Base-by-base conservation (phyloP, 2,329 filamentous ascomycete species). In the Diplocarpon mali region DNA sequence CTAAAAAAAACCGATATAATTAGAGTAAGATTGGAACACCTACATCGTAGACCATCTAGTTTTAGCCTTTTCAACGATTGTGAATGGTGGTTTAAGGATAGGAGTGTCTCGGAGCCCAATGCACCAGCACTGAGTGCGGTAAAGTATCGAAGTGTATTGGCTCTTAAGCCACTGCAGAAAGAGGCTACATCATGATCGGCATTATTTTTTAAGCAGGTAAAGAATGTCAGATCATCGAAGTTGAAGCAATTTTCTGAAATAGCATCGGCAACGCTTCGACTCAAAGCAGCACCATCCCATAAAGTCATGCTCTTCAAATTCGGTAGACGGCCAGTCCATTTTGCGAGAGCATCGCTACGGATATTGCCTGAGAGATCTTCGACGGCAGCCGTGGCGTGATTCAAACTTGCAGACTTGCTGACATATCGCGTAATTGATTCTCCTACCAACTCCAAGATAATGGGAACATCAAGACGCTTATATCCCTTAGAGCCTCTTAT, bases 161-260 rank as follows among this genome's bases (percentile, higher is more conserved):
- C 67, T 14, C 63, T 68, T 39, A 85, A 66, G 1, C 67, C 66
- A 17, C 63, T 64, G 38, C 85, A 67, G 54, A 85, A 82, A 2
- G 65, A 64, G 1, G 77, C 72, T 40, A 83, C 65, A 34, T 75
- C 67, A 24, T 69, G 62, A 48, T 85, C 80, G 13, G 53, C 53
- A 38, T 52, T 44, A 15, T 53, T 41, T 17, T 41, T 45, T 5
- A 42, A 38, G 45, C 64, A 68, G 28, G 55, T 66, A 49, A 71
- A 79, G 44, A 82, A 75, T 20, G 69, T 73, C 16, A 87, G 61
- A 32, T 73, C 70, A 35, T 69, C 69, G 53, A 87, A 81, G 8
- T 71, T 64, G 2, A 75, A 75, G 52, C 81, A 86, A 52, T 73
- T 66, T 17, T 69, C 59, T 17, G 69, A 66, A 38, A 86, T 72